phyloP scores from a whole-genome alignment of 352 stramenopile genomes.

The Phytophthora fragariae region DNA sequence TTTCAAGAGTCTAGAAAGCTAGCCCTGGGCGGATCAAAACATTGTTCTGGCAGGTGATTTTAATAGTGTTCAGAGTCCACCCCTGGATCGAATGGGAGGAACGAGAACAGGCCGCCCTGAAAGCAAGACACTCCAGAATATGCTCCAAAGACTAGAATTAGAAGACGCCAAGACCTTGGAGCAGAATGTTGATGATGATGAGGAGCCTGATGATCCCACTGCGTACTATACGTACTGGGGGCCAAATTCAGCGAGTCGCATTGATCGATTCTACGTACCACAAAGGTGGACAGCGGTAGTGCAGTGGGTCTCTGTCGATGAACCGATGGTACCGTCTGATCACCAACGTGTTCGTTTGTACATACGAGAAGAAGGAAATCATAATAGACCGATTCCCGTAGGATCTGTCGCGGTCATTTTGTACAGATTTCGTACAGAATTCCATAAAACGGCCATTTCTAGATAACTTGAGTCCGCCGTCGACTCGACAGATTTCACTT shows the following conservation, averaged over 20 bases:
- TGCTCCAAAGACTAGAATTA: not conserved
- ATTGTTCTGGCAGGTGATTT: not conserved
- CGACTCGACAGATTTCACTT: too few species aligned
- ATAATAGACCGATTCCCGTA: too few species aligned
- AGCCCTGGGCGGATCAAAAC: not conserved
- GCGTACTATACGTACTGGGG: constrained; percentile 1
- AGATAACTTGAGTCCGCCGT: too few species aligned
- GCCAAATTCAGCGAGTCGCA: not conserved
- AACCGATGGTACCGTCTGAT: not conserved
- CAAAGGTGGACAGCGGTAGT: not conserved
- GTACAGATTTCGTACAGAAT: too few species aligned
- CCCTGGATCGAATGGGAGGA: not conserved
- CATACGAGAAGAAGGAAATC: not conserved
- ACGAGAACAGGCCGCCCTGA: not conserved
- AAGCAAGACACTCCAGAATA: not conserved
- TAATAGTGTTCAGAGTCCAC: constrained; percentile 10
- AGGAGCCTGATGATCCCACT: not conserved
- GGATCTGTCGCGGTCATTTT: too few species aligned
- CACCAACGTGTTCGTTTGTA: not conserved
- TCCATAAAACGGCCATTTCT: too few species aligned
- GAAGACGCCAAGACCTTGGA: not conserved
- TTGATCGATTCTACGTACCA: constrained; percentile 1
- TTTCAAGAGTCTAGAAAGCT: not conserved
- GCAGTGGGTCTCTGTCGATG: not conserved
- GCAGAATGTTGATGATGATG: not conserved